phyloP scores from a whole-genome alignment of 2,329 filamentous ascomycete species.

The Torrubiellomyces zombiae region DNA sequence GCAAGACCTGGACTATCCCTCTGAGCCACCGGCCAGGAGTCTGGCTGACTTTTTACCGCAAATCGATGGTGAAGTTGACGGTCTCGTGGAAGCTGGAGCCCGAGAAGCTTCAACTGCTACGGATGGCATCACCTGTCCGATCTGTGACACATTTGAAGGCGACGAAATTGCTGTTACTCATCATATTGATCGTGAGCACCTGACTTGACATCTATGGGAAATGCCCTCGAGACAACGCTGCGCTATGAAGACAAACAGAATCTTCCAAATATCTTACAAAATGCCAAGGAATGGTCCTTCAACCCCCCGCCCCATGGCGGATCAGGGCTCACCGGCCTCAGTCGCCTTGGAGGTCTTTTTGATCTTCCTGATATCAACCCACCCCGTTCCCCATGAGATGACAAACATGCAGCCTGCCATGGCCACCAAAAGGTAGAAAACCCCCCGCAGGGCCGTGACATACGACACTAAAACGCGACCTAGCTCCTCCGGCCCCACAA shows the following conservation, averaged over 20 bases:
- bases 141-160: constrained; percentile 49
- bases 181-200: constrained; percentile 35
- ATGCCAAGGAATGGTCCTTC: background rate
- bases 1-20: constrained; percentile 18
- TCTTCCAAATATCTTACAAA: too few species aligned
- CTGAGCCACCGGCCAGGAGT: constrained; percentile 21
- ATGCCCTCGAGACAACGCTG: background rate
- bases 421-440: constrained; percentile 1
- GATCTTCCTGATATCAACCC: constrained; percentile 2
- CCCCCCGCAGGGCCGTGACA: background rate
- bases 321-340: background rate
- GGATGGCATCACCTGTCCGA: constrained; percentile 34
- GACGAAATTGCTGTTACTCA: constrained; percentile 51
- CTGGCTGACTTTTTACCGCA: constrained; percentile 31
- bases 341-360: background rate
- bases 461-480: constrained; percentile 1
- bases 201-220: constrained; percentile 6
- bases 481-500: background rate
- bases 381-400: constrained; percentile 1
- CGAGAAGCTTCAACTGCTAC: background rate
- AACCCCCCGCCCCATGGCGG: background rate
- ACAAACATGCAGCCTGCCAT: background rate
- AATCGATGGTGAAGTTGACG: constrained; percentile 12
- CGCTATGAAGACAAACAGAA: background rate
- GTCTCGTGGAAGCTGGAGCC: constrained; percentile 4